Evolutionary conservation across 805 yeast genomes (phyloP).

Genomic region (Spathaspora boniae): DNA sequence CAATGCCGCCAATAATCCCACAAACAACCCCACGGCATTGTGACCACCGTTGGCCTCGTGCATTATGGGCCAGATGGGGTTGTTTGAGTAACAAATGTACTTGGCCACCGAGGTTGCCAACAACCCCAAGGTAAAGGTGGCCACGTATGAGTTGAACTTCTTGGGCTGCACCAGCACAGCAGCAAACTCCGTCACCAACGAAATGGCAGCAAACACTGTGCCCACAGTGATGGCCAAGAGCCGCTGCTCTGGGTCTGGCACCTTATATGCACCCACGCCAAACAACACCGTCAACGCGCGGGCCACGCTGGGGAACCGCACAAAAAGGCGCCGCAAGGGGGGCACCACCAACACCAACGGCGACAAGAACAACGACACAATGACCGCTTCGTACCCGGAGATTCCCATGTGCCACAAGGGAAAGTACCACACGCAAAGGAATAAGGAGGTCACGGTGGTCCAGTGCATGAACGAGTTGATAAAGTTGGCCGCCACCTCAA

Average conservation of each 20-base stretch:
- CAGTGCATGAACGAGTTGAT: conserved; percentile 78
- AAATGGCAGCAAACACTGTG: conserved; percentile 54
- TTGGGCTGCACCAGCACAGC: conserved; percentile 25
- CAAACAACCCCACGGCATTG: conserved; percentile 62
- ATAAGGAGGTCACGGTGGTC: conserved; percentile 77
- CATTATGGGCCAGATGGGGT: conserved; percentile 97
- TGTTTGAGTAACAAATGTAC: conserved; percentile 74
- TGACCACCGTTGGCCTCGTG: conserved; percentile 81
- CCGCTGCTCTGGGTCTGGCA: conserved; percentile 66
- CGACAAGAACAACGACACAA: conserved; percentile 49
- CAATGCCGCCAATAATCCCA: conserved; percentile 64
- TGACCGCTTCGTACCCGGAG: conserved; percentile 84
- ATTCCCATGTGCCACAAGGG: conserved; percentile 98
- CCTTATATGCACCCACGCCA: conserved; percentile 74
- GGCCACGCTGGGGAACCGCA: conserved; percentile 49
- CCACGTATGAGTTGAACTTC: conserved; percentile 42
- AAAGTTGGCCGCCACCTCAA: conserved; percentile 42
- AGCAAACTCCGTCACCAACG: conserved; percentile 54
- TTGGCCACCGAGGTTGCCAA: conserved; percentile 71
- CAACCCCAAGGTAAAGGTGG: conserved; percentile 69
- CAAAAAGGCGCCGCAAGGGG: conserved; percentile 32
- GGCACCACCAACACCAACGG: conserved; percentile 55
- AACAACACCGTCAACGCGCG: conserved; percentile 52
- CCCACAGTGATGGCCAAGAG: conserved; percentile 67
- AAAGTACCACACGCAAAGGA: conserved; percentile 91